Evolutionary conservation across 768 basidiomycete species (phyloP), one percentile per base, ranked within the genome.

Genomic region (Tylopilus felleus): DNA sequence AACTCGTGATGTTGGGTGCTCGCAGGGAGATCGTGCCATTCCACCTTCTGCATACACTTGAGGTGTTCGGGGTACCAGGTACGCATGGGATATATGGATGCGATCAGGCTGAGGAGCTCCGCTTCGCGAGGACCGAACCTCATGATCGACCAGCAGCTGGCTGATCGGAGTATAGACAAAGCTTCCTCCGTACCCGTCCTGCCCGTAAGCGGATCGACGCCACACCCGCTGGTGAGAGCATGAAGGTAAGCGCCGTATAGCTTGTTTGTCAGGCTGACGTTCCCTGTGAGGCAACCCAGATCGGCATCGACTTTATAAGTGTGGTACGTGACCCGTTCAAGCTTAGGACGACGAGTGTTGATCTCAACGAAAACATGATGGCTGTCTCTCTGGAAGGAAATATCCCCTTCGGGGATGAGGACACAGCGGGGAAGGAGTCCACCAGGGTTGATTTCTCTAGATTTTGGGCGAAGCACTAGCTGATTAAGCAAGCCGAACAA

Each of bases 161-260:
- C 71, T 0, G 75, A 77, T 9, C 53, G 57, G 23, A 81, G 62
- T 38, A 74, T 59, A 43, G 65, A 58, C 19, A 80, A 58, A 1
- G 78, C 78, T 45, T 80, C 71, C 39, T 76, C 72, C 1, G 73
- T 72, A 6, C 80, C 80, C 0, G 75, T 76, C 9, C 73, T 73
- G 19, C 59, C 58, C 0, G 74, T 76, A 35, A 81, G 65, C 1
- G 77, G 76, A 57, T 81, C 80, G 3, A 67, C 64, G 17, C 75
- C 63, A 39, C 70, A 70, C 13, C 58, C 56, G 14, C 73, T 73
- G 3, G 73, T 79, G 7, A 78, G 53, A n/a, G 76, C 74, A 43
- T 81, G 80, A 10, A 81, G 65, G 50, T 77, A 76, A 1, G 73
- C 67, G 42, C 66, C 68, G 53, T 67, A 77, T 13, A 79, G 61